Conservation (phyloP, 148 eudicot species). For the Rhododendron griersonianum region DNA sequence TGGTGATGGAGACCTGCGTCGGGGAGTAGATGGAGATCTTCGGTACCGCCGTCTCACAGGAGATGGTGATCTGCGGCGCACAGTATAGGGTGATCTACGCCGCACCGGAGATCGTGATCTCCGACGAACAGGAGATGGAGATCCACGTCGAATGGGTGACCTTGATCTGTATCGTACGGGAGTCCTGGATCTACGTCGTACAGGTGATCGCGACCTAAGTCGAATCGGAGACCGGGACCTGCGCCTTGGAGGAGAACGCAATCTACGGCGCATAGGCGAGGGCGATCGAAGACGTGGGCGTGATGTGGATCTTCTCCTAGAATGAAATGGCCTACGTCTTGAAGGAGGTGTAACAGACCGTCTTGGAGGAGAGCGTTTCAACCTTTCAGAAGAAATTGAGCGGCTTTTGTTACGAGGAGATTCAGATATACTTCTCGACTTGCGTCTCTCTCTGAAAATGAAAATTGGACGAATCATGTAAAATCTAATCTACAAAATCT, state of each 20-base stretch:
- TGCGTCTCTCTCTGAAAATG: conserved; percentile 47
- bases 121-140: conserved; percentile 26
- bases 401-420: conserved; percentile 51
- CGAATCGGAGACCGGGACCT: conserved; percentile 34
- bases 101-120: conserved; percentile 18
- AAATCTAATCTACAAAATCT: background rate
- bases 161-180: conserved; percentile 33
- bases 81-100: conserved; percentile 22
- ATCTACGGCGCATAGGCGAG: conserved; percentile 30
- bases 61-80: conserved; percentile 34
- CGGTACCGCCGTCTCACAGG: conserved; percentile 34
- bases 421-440: conserved; percentile 58
- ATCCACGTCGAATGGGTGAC: conserved; percentile 32
- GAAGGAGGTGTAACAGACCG: conserved; percentile 61
- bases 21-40: conserved; percentile 48
- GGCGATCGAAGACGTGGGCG: conserved; percentile 22
- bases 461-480: background rate
- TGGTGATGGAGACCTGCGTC: conserved; percentile 37
- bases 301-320: conserved; percentile 30
- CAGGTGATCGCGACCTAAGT: conserved; percentile 37
- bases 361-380: conserved; percentile 34
- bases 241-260: conserved; percentile 26
- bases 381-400: conserved; percentile 56
- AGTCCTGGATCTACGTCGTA: conserved; percentile 36
- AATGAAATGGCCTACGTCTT: conserved; percentile 21